These are phyloP conservation scores for Candida neerlandica DNA, from an alignment of 1,139 yeast genomes.

Conservation along the genomic window DNA sequence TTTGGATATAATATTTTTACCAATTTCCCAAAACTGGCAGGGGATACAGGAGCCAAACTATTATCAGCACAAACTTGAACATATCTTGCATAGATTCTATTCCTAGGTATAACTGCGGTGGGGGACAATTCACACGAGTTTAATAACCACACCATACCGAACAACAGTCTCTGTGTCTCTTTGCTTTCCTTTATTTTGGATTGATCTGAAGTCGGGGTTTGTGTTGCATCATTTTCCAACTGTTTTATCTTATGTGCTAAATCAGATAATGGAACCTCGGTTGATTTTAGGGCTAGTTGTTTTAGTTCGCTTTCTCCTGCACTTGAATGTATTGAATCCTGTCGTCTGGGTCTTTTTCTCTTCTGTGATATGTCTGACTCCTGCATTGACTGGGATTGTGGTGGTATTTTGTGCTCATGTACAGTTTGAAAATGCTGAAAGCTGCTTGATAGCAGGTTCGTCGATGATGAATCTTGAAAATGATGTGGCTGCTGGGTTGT, in stretches of 20 bases:
- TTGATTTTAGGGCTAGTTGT: constrained; percentile 47
- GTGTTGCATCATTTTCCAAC: constrained; percentile 40
- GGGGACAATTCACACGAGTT: constrained; percentile 66
- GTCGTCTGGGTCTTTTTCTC: constrained; percentile 32
- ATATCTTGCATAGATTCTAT: constrained; percentile 78
- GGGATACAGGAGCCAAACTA: constrained; percentile 71
- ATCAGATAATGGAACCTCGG: constrained; percentile 49
- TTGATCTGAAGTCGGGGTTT: constrained; percentile 12
- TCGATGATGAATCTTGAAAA: constrained; percentile 5
- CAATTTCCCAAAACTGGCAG: constrained; percentile 86
- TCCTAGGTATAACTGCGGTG: constrained; percentile 81
- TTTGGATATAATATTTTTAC: constrained; percentile 75
- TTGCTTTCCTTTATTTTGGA: constrained; percentile 27
- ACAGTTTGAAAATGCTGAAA: background rate
- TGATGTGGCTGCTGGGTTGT: constrained; percentile 6
- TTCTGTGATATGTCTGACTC: constrained; percentile 7
- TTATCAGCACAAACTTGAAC: constrained; percentile 71
- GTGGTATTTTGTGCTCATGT: constrained; percentile 12
- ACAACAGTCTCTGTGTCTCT: constrained; percentile 73
- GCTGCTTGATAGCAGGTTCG: background rate
- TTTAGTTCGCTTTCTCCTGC: constrained; percentile 44
- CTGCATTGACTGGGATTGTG: constrained; percentile 9
- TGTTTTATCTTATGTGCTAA: constrained; percentile 52
- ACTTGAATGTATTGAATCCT: constrained; percentile 28
- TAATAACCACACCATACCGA: constrained; percentile 81